Base-by-base conservation (phyloP, 148 eudicot species). In the Chenopodium quinoa region DNA sequence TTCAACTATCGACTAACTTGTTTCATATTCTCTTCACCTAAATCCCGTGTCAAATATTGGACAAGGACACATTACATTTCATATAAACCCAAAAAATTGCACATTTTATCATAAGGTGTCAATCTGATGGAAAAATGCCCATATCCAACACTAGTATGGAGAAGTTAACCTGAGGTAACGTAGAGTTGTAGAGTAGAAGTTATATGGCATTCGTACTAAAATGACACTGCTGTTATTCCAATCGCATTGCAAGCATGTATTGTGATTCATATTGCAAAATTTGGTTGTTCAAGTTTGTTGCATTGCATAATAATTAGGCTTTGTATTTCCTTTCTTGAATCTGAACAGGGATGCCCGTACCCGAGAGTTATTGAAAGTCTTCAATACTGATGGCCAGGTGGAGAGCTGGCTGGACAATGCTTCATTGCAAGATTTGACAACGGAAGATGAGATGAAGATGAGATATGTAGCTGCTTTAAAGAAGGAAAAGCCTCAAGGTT, bases 321-420 rank as follows among this genome's bases (percentile, higher is more conserved):
- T 47, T 50, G 54, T 74, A 70, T 68, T 47, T 25, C 64, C 34
- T 69, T 47, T 69, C 37, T 4, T 19, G 10, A 25, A 16, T 40
- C 32, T 73, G 52, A 77, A 79, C 92, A 96, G 99, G 99, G 92
- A 93, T 91, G 90, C 98, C 82, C 90, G 92, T 52, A 96, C 94
- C 34, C 83, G 93, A 81, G 99, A 93, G 88, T 82, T 96, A 81
- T 82, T 96, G 81, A 96, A 93, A 89, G 91, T 93, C 75, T 92
- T 93, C 84, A 92, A 90, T 78, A 81, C 90, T 58, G 98, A 96
- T 82, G 99, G 99, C 75, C 98, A 91, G 87, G 83, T 88, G 79
- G 99, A 96, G 77, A 93, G 82, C 78, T 79, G 79, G 85, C 69
- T 77, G 63, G 90, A 96, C 75, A 76, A 82, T 75, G 83, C 92